Conservation (phyloP, 441 rosid species). For the Euphorbia celastroides region DNA sequence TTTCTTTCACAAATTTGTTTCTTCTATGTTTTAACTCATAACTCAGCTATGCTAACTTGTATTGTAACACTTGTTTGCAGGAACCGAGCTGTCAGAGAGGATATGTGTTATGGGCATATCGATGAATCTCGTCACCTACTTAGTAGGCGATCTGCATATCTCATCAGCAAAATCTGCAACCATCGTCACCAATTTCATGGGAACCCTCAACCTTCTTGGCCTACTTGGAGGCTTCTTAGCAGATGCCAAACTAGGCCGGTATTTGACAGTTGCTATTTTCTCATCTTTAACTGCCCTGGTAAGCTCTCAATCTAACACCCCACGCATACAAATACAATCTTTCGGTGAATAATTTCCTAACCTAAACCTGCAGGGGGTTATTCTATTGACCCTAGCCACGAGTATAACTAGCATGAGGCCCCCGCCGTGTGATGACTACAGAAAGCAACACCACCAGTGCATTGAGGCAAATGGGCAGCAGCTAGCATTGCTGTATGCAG, state of each 20-base stretch:
- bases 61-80: conserved; percentile 27
- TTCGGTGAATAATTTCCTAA: no score
- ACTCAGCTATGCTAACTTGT: neutral
- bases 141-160: conserved; percentile 70
- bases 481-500: conserved; percentile 63
- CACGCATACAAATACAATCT: no score
- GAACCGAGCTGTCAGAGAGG: conserved; percentile 81
- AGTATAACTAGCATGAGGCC: conserved; percentile 69
- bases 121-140: conserved; percentile 85
- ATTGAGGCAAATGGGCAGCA: conserved; percentile 59
- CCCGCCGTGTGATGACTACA: conserved; percentile 51
- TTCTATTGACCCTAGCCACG: conserved; percentile 57
- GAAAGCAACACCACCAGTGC: conserved; percentile 57
- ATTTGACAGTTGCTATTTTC: conserved; percentile 61
- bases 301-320: conserved; percentile 4
- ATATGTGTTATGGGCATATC: conserved; percentile 85
- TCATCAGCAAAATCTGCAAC: conserved; percentile 76
- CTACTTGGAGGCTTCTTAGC: conserved; percentile 90
- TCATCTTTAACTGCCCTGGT: conserved; percentile 65
- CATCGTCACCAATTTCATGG: conserved; percentile 83
- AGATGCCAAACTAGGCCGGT: conserved; percentile 86
- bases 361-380: conserved; percentile 45
- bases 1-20: neutral
- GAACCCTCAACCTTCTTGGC: conserved; percentile 75
- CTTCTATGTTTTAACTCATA: neutral